Conservation (phyloP, 139 green algal genomes). For the Zygnema circumcarinatum region DNA sequence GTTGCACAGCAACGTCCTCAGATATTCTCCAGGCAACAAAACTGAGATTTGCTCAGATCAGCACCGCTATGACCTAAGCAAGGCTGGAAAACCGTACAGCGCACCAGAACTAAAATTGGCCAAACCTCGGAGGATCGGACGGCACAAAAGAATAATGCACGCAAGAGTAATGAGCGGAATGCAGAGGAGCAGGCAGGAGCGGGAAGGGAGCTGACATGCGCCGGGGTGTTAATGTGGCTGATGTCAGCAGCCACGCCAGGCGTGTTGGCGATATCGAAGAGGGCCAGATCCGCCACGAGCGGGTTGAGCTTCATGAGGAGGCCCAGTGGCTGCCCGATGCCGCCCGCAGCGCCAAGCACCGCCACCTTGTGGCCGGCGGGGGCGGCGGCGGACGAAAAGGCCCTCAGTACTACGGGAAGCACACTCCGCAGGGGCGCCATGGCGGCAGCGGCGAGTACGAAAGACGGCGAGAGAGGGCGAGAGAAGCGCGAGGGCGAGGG, state of each 20-base stretch:
- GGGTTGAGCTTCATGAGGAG: constrained; percentile 95
- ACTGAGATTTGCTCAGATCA: too few species aligned
- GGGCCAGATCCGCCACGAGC: constrained; percentile 80
- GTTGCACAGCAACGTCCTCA: too few species aligned
- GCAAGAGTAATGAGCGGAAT: not conserved
- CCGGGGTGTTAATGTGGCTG: constrained; percentile 90
- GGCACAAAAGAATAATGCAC: too few species aligned
- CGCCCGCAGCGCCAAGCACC: constrained; percentile 90
- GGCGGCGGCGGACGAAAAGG: not conserved
- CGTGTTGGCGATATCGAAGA: constrained; percentile 96
- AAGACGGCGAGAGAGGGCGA: not conserved
- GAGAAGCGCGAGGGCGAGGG: not conserved
- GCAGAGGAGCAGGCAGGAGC: not conserved
- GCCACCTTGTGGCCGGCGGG: constrained; percentile 76
- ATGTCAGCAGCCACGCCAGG: constrained; percentile 94
- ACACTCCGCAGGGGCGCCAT: constrained; percentile 20
- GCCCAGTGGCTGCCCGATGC: constrained; percentile 92
- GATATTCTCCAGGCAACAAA: too few species aligned
- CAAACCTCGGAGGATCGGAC: too few species aligned
- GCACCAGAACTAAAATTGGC: too few species aligned
- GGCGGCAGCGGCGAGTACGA: not conserved
- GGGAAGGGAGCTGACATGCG: not conserved
- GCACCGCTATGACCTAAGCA: too few species aligned
- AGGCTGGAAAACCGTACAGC: too few species aligned
- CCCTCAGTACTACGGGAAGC: not conserved